These are phyloP conservation scores for Plenodomus tracheiphilus DNA, from an alignment of 2,329 filamentous ascomycete genomes.

Conservation along the genomic window DNA sequence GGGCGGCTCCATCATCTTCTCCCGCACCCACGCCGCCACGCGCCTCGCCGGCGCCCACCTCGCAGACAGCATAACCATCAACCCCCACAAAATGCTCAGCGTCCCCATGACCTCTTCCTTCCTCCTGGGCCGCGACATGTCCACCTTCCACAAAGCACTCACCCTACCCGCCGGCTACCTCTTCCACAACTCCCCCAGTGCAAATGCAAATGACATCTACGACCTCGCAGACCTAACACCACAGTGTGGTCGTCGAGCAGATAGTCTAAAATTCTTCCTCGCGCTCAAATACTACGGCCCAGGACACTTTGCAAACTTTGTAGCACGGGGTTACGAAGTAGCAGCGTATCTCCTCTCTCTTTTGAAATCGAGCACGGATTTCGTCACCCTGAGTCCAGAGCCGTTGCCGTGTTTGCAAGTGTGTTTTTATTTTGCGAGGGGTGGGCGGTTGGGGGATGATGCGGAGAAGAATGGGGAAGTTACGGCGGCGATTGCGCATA, in stretches of 20 bases:
- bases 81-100: conserved; percentile 97
- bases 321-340: conserved; percentile 71
- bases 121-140: conserved; percentile 76
- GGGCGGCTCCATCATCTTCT: conserved; percentile 83
- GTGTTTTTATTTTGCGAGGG: conserved; percentile 83
- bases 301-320: conserved; percentile 65
- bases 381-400: conserved; percentile 72
- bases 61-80: conserved; percentile 83
- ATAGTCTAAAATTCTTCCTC: conserved; percentile 84
- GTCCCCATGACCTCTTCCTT: conserved; percentile 90
- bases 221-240: conserved; percentile 91
- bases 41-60: conserved; percentile 72
- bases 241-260: conserved; percentile 86
- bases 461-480: conserved; percentile 56
- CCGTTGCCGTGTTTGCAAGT: conserved; percentile 84
- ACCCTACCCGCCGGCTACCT: conserved; percentile 82
- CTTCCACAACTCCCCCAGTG: conserved; percentile 42
- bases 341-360: conserved; percentile 69
- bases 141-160: conserved; percentile 79
- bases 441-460: conserved; percentile 54
- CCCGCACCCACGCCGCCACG: conserved; percentile 56
- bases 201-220: conserved; percentile 61
- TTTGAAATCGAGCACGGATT: conserved; percentile 60
- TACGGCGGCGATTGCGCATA: conserved; percentile 59
- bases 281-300: conserved; percentile 89